These are phyloP conservation scores for Beta corolliflora DNA, from an alignment of 179 eudicot genomes.

Conservation along the genomic window DNA sequence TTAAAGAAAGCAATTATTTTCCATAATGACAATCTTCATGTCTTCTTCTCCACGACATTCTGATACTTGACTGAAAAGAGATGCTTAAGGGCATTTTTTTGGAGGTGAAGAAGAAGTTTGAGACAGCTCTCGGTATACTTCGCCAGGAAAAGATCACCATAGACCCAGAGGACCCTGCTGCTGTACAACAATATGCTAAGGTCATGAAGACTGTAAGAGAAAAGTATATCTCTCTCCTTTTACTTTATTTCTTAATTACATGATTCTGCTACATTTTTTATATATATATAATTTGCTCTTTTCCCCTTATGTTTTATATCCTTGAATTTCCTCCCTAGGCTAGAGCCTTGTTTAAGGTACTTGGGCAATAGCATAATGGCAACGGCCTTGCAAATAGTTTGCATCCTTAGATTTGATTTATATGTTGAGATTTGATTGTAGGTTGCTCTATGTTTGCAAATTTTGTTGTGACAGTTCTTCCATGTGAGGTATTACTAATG, in stretches of 20 bases:
- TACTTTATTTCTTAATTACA: not conserved
- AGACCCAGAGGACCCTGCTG: slow-evolving; percentile 88
- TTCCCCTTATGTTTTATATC: not conserved
- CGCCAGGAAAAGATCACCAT: slow-evolving; percentile 90
- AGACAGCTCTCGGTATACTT: slow-evolving; percentile 77
- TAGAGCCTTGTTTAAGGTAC: not conserved
- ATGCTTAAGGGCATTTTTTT: slow-evolving; percentile 88
- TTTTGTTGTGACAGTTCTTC: not conserved
- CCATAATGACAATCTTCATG: slow-evolving; percentile 5
- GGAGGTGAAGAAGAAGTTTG: slow-evolving; percentile 89
- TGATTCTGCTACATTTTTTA: not conserved
- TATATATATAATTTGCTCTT: no score
- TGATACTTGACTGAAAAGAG: slow-evolving; percentile 50
- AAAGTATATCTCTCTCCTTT: slow-evolving; percentile 51
- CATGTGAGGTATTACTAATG: not conserved
- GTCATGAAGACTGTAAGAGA: slow-evolving; percentile 90
- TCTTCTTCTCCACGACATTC: slow-evolving; percentile 23
- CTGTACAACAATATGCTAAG: slow-evolving; percentile 78
- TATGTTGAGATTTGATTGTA: not conserved
- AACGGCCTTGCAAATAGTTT: not conserved
- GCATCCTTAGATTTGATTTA: not conserved
- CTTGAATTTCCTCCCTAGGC: not conserved
- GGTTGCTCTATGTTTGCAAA: not conserved
- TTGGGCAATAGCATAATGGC: not conserved
- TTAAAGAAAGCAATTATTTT: not conserved